These are phyloP conservation scores for Teratosphaeria destructans DNA, from an alignment of 2,329 filamentous ascomycete species.

Conservation along the genomic window DNA sequence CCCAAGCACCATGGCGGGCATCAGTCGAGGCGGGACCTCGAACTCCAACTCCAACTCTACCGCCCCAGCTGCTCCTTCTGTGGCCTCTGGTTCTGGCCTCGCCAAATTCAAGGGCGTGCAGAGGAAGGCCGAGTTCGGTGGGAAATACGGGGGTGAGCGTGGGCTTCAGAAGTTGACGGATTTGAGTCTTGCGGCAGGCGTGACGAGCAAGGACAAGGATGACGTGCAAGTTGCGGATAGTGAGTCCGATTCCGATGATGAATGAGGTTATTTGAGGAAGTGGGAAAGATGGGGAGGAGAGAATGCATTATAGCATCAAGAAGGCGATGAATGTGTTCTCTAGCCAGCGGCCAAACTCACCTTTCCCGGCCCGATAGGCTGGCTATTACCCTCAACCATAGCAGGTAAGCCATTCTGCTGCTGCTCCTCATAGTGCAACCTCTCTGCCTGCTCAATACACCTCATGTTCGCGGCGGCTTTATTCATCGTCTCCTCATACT, in stretches of 20 bases:
- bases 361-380: neutral
- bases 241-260: neutral
- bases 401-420: neutral
- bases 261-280: neutral
- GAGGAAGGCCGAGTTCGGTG: neutral
- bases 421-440: constrained; percentile 22
- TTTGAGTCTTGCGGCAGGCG: neutral
- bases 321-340: neutral
- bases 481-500: constrained; percentile 95
- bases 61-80: neutral
- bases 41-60: neutral
- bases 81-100: neutral
- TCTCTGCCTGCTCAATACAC: constrained; percentile 76
- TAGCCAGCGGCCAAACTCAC: neutral
- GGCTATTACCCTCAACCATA: neutral
- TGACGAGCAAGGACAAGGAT: neutral
- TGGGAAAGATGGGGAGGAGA: neutral
- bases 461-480: constrained; percentile 85
- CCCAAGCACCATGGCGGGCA: constrained; percentile 1
- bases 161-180: neutral
- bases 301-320: neutral
- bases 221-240: neutral
- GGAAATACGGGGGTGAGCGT: too few species aligned
- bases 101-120: neutral
- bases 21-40: neutral